Evolutionary conservation across 1,284 basidiomycete genomes (phyloP).

Genomic region (Trichosporon sp.): DNA sequence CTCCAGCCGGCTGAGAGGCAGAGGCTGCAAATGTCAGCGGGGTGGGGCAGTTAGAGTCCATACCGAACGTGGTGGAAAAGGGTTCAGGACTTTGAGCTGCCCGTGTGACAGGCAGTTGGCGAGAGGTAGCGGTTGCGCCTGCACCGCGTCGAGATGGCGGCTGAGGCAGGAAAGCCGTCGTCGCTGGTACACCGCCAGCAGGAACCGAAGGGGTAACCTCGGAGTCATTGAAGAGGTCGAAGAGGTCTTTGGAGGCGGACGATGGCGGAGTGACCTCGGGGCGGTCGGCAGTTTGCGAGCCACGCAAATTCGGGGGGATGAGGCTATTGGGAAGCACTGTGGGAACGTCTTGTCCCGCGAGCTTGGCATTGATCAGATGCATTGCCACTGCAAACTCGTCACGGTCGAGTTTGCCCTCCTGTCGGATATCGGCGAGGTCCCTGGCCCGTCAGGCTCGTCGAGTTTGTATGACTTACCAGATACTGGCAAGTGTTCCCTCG

Average conservation of each 20-base stretch:
- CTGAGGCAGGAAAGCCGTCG: constrained; percentile 38
- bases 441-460: constrained; percentile 57
- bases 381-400: constrained; percentile 97
- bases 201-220: background rate
- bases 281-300: background rate
- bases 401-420: constrained; percentile 81
- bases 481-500: constrained; percentile 79
- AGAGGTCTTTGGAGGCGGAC: constrained; percentile 50
- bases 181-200: constrained; percentile 9
- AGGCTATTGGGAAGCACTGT: constrained; percentile 69
- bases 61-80: constrained; percentile 25
- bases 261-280: background rate
- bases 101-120: background rate
- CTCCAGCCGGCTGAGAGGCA: constrained; percentile 29
- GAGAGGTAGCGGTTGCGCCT: background rate
- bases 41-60: constrained; percentile 5
- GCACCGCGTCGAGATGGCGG: constrained; percentile 32
- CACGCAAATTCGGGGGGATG: constrained; percentile 68
- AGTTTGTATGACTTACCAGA: constrained; percentile 69
- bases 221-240: constrained; percentile 54
- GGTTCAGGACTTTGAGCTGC: background rate
- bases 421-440: constrained; percentile 91
- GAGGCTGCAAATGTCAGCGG: background rate
- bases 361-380: constrained; percentile 86
- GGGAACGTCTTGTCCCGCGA: constrained; percentile 83